Conservation (phyloP, 306 rosid genomes). For the Cicer yamashitae region DNA sequence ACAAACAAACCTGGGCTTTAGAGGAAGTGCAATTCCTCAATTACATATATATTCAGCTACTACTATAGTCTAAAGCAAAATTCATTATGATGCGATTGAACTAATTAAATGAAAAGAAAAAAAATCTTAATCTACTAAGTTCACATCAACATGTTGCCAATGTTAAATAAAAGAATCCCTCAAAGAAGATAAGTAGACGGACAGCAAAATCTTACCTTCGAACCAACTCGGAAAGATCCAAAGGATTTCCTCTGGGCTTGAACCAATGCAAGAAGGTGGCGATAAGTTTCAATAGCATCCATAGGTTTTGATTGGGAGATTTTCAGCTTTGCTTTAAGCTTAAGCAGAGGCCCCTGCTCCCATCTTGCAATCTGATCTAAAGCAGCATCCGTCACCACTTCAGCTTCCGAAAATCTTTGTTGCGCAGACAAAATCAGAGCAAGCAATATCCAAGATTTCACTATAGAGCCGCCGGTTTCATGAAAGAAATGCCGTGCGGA, state of each 20-base stretch:
- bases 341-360: conserved; percentile 94
- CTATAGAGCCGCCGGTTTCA: conserved; percentile 83
- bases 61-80: conserved; percentile 7
- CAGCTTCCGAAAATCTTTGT: conserved; percentile 78
- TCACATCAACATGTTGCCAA: conserved; percentile 9
- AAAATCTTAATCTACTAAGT: conserved; percentile 2
- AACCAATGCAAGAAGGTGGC: conserved; percentile 93
- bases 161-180: conserved; percentile 16
- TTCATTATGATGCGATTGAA: conserved; percentile 10
- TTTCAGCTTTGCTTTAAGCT: conserved; percentile 89
- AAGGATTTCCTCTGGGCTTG: conserved; percentile 91
- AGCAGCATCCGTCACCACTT: conserved; percentile 91
- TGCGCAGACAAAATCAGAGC: conserved; percentile 94
- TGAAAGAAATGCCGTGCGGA: conserved; percentile 77
- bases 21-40: conserved; percentile 9
- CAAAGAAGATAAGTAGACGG: conserved; percentile 21
- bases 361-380: conserved; percentile 89
- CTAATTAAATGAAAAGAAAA: not conserved
- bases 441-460: conserved; percentile 91
- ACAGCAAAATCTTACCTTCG: conserved; percentile 64
- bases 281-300: conserved; percentile 92
- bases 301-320: conserved; percentile 70
- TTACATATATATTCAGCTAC: not conserved
- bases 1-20: not conserved
- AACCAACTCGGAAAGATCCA: conserved; percentile 60